phyloP scores from a whole-genome alignment of 805 yeast genomes.

The Wickerhamiella kurtzmanii region DNA sequence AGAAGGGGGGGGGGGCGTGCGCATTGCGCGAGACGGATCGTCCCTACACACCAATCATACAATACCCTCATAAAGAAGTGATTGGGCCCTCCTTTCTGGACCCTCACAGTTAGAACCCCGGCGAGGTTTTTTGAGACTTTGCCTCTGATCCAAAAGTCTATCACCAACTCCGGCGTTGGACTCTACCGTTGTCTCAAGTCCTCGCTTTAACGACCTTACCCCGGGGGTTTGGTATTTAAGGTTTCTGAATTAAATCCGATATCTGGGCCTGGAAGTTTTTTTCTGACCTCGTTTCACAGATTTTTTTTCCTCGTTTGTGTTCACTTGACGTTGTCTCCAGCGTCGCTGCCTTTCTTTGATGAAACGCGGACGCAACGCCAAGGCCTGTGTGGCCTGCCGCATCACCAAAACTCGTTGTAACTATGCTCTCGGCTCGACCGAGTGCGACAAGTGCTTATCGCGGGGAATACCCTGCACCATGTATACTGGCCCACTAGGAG shows the following conservation, averaged over 20 bases:
- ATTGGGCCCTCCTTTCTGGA: neutral
- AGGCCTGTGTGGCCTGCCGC: constrained; percentile 15
- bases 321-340: too few species aligned
- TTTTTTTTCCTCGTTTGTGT: too few species aligned
- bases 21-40: neutral
- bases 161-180: too few species aligned
- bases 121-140: neutral
- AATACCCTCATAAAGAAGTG: neutral
- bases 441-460: constrained; percentile 14
- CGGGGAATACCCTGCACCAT: constrained; percentile 10
- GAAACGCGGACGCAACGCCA: constrained; percentile 12
- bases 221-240: neutral
- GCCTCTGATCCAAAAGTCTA: too few species aligned
- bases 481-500: neutral
- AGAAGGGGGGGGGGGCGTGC: neutral
- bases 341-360: too few species aligned
- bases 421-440: constrained; percentile 6
- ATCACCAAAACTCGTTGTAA: constrained; percentile 14
- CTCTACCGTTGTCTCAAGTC: neutral
- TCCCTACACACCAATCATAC: neutral
- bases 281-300: neutral
- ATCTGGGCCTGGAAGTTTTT: neutral
- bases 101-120: neutral
- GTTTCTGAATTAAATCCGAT: neutral
- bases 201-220: neutral